Conservation (phyloP, 2,329 filamentous ascomycete species). For the Byssoonygena ceratinophila region DNA sequence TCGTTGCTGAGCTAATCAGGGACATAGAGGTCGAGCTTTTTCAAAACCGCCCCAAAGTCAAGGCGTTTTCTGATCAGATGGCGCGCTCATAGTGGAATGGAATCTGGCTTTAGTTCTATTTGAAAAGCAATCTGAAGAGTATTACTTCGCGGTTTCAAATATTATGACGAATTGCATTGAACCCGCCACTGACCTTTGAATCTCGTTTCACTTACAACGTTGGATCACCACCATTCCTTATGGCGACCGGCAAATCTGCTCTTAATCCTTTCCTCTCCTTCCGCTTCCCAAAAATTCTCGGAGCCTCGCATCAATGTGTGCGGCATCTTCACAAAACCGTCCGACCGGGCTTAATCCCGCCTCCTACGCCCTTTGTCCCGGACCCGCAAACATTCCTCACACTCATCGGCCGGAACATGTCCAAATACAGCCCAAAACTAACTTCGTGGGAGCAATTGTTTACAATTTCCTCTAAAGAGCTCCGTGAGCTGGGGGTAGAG, state of each 20-base stretch:
- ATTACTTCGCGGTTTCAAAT: too few species aligned
- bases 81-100: too few species aligned
- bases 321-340: conserved; percentile 36
- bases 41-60: not conserved
- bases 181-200: not conserved
- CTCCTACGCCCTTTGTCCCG: conserved; percentile 74
- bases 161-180: too few species aligned
- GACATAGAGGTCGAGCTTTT: not conserved
- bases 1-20: too few species aligned
- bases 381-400: conserved; percentile 77
- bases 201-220: not conserved
- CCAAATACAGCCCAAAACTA: conserved; percentile 74
- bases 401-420: conserved; percentile 79
- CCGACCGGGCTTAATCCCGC: conserved; percentile 44
- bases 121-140: too few species aligned
- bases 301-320: conserved; percentile 25
- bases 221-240: not conserved
- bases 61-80: not conserved
- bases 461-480: conserved; percentile 62
- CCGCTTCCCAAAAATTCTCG: conserved; percentile 18
- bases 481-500: conserved; percentile 77
- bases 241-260: conserved; percentile 12
- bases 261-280: conserved; percentile 6
- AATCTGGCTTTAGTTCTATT: too few species aligned
- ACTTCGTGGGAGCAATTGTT: conserved; percentile 86